These are phyloP conservation scores for Thermothelomyces thermophilus DNA, from an alignment of 2,329 filamentous ascomycete genomes.

Conservation along the genomic window DNA sequence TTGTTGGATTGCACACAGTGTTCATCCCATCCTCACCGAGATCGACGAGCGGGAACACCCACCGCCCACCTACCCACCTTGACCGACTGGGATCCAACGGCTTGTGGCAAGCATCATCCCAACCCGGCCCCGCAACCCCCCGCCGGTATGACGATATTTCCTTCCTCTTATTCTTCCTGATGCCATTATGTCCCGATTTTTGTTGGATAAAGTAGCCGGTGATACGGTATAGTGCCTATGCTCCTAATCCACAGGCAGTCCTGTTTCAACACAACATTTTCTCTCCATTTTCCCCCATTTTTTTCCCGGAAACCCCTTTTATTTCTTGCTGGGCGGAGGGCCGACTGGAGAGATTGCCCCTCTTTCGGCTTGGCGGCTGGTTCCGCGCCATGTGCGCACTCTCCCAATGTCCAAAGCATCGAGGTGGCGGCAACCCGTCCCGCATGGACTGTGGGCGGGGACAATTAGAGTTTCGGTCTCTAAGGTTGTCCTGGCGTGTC, in stretches of 20 bases:
- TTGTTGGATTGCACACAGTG: neutral
- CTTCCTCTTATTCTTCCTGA: neutral
- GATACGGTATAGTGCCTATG: neutral
- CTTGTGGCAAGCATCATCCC: neutral
- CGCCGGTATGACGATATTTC: constrained; percentile 7
- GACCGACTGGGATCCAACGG: neutral
- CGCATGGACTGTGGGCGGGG: neutral
- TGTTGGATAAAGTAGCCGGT: neutral
- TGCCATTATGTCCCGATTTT: neutral
- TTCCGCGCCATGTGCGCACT: constrained; percentile 1
- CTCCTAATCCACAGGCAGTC: too few relatives aligned
- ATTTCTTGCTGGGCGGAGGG: too few relatives aligned
- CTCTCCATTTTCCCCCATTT: too few relatives aligned
- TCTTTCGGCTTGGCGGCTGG: constrained; percentile 12
- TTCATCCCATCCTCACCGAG: constrained; percentile 4
- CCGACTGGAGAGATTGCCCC: neutral
- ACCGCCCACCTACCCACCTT: neutral
- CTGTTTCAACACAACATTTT: too few relatives aligned
- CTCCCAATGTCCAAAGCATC: neutral
- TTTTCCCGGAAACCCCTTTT: too few relatives aligned
- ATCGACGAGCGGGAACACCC: constrained; percentile 2
- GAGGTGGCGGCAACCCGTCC: neutral
- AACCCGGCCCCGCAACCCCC: neutral
- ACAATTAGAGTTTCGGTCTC: neutral
- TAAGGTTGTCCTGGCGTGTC: neutral